phyloP scores from a whole-genome alignment of 139 green algal species.

The Desmodesmus armatus region DNA sequence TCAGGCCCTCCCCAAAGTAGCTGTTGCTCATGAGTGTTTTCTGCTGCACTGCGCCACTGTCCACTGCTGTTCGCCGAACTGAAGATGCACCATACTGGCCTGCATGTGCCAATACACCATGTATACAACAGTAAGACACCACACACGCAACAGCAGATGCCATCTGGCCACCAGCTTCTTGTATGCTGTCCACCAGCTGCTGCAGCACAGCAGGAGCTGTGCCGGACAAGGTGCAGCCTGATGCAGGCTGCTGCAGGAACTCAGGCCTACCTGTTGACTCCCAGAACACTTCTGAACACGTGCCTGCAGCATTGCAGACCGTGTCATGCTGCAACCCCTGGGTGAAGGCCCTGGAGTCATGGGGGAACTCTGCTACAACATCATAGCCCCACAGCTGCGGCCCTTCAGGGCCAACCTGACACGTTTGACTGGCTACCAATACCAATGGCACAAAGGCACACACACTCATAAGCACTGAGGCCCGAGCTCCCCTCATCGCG shows the following conservation, averaged over 20 bases:
- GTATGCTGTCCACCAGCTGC: no score
- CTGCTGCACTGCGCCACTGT: conserved; percentile 68
- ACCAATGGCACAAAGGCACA: no score
- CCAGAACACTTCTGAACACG: conserved; percentile 82
- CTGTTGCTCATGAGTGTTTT: conserved; percentile 27
- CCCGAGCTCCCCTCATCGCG: no score
- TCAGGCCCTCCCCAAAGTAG: conserved; percentile 88
- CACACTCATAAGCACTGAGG: no score
- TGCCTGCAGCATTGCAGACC: conserved; percentile 56
- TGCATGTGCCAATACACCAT: no score
- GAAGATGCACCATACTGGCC: conserved; percentile 81
- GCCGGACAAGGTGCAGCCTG: no score
- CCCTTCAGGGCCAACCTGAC: no score
- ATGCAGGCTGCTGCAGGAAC: background rate
- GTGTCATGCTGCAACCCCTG: conserved; percentile 84
- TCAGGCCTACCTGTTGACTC: conserved; percentile 78
- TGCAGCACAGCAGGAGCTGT: conserved; percentile 21
- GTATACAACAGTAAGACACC: no score
- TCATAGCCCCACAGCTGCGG: conserved; percentile 54
- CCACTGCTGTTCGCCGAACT: conserved; percentile 76
- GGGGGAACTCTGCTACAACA: conserved; percentile 72
- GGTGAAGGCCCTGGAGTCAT: conserved; percentile 87
- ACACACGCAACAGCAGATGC: no score
- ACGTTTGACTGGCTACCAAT: no score
- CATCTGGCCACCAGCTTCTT: no score